These are phyloP conservation scores for Avena sativa DNA, from an alignment of 176 grass and related monocot species.

Conservation along the genomic window DNA sequence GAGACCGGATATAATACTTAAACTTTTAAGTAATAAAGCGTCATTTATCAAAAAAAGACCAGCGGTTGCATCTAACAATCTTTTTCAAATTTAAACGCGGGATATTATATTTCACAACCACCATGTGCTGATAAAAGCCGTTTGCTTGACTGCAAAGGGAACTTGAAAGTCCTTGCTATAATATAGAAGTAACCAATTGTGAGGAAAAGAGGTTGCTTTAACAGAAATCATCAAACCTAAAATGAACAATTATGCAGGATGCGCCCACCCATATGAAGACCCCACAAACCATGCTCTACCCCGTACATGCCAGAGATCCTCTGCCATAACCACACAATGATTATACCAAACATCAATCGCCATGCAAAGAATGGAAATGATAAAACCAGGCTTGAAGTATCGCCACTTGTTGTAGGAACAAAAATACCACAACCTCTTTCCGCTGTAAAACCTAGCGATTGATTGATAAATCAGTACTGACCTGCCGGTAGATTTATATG, in stretches of 20 bases:
- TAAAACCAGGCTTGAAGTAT: not conserved
- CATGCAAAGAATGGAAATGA: not conserved
- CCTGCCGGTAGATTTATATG: not conserved
- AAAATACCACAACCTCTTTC: not conserved
- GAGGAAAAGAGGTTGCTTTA: not conserved
- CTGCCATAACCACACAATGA: not conserved
- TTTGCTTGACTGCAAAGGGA: slow-evolving; percentile 9
- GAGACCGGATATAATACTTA: too few relatives aligned
- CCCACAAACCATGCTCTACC: not conserved
- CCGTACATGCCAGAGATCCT: not conserved
- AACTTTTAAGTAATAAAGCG: too few relatives aligned
- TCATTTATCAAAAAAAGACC: too few relatives aligned
- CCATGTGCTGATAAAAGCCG: not conserved
- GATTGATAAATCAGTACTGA: not conserved
- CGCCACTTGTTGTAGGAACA: not conserved
- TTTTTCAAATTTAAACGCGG: not conserved
- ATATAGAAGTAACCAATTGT: not conserved
- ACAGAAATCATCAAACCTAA: not conserved
- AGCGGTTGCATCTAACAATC: not conserved
- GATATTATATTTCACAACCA: not conserved
- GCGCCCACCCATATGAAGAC: not conserved
- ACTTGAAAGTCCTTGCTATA: not conserved
- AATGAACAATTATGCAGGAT: not conserved
- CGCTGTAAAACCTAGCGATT: not conserved
- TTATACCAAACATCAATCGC: not conserved